Conservation (phyloP, 805 yeast species). For the Grigorovia humatica region DNA sequence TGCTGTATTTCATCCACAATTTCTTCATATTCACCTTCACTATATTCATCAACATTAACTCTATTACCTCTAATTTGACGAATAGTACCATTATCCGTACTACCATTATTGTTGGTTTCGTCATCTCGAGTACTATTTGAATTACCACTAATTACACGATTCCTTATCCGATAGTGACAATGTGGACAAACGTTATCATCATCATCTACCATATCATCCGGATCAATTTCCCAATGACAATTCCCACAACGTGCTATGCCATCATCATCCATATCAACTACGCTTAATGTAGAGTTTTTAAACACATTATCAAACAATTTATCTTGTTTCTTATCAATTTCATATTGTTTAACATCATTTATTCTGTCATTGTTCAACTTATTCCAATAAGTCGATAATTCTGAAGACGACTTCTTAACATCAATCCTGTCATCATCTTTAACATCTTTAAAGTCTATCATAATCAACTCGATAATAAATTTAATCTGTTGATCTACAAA, state of each 20-base stretch:
- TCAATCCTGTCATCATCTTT: conserved; percentile 11
- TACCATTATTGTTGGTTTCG: neutral
- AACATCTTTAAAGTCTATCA: neutral
- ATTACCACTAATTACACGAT: conserved; percentile 7
- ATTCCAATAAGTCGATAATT: neutral
- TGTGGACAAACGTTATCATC: conserved; percentile 53
- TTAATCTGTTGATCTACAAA: conserved; percentile 39
- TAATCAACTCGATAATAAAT: conserved; percentile 30
- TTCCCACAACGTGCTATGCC: conserved; percentile 66
- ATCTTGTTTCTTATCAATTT: conserved; percentile 19
- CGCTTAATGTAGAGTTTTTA: conserved; percentile 37
- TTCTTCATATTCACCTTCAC: conserved; percentile 17
- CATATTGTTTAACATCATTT: conserved; percentile 8
- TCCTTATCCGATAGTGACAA: conserved; percentile 47
- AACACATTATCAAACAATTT: conserved; percentile 42
- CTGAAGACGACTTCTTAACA: neutral
- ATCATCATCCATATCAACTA: conserved; percentile 54
- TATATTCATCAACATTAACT: conserved; percentile 14
- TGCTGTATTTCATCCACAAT: conserved; percentile 6
- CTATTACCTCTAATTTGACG: neutral
- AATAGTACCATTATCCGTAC: neutral
- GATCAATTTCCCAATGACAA: conserved; percentile 66
- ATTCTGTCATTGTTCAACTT: conserved; percentile 14
- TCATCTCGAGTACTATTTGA: neutral
- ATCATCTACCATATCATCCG: conserved; percentile 15